phyloP scores from a whole-genome alignment of 495 filamentous ascomycete species.

The Penicillium tannophilum region DNA sequence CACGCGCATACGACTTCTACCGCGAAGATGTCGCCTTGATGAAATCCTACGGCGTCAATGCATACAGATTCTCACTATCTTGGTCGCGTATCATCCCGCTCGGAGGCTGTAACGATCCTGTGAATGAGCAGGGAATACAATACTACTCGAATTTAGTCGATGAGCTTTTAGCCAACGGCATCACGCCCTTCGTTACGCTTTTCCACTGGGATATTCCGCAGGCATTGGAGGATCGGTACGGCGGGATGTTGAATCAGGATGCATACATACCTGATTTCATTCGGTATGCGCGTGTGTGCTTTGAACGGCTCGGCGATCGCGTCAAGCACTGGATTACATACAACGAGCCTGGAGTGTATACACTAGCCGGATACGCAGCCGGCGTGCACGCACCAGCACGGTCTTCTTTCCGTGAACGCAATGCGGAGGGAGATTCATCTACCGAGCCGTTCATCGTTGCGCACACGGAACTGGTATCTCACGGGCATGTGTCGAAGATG shows the following conservation, averaged over 20 bases:
- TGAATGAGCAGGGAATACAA: constrained; percentile 46
- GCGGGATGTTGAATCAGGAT: constrained; percentile 47
- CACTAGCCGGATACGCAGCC: constrained; percentile 50
- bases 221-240: constrained; percentile 48
- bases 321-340: constrained; percentile 56
- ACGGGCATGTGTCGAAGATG: constrained; percentile 40
- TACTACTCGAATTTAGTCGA: constrained; percentile 50
- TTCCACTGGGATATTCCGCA: constrained; percentile 55
- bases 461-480: constrained; percentile 47
- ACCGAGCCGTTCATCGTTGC: constrained; percentile 50
- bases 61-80: constrained; percentile 72
- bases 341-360: constrained; percentile 51
- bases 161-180: constrained; percentile 42
- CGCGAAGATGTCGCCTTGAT: constrained; percentile 71
- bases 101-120: constrained; percentile 33
- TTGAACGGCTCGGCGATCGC: constrained; percentile 43
- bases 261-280: constrained; percentile 49
- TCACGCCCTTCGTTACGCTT: constrained; percentile 52
- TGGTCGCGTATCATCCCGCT: constrained; percentile 71
- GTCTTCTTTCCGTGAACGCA: constrained; percentile 46
- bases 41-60: constrained; percentile 62
- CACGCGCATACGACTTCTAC: constrained; percentile 70
- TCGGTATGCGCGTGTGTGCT: constrained; percentile 48
- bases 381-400: constrained; percentile 51
- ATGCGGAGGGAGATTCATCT: constrained; percentile 47